These are phyloP conservation scores for Podospora tetraspora DNA, from an alignment of 495 filamentous ascomycete species.

Conservation along the genomic window DNA sequence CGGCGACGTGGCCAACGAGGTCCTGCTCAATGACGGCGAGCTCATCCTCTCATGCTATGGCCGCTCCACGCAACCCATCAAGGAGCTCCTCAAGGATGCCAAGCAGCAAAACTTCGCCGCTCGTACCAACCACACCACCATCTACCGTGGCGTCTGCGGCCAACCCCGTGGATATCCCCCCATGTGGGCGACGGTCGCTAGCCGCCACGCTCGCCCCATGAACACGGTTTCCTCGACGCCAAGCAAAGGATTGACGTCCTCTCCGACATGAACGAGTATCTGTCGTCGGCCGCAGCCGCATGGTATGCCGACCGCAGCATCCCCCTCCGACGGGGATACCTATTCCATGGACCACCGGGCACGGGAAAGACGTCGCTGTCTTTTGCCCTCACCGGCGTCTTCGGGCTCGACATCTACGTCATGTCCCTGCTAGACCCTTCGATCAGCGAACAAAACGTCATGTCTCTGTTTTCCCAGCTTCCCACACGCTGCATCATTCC, in stretches of 20 bases:
- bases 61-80: slow-evolving; percentile 53
- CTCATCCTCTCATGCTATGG: slow-evolving; percentile 41
- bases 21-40: too few relatives aligned
- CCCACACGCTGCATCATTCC: slow-evolving; percentile 62
- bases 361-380: slow-evolving; percentile 58
- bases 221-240: slow-evolving; percentile 75
- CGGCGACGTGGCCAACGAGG: too few relatives aligned
- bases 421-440: slow-evolving; percentile 57
- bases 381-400: slow-evolving; percentile 64
- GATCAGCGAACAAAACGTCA: slow-evolving; percentile 65
- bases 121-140: slow-evolving; percentile 43
- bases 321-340: slow-evolving; percentile 82
- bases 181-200: too few relatives aligned
- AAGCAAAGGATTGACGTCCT: slow-evolving; percentile 66
- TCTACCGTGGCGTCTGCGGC: too few relatives aligned
- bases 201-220: slow-evolving; percentile 69
- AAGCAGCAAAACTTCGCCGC: slow-evolving; percentile 46
- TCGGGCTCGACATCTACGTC: slow-evolving; percentile 64
- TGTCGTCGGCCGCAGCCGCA: slow-evolving; percentile 62
- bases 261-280: slow-evolving; percentile 81
- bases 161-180: too few relatives aligned
- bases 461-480: slow-evolving; percentile 58
- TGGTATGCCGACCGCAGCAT: slow-evolving; percentile 88
- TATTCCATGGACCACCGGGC: slow-evolving; percentile 71
- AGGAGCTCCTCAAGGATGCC: slow-evolving; percentile 52